phyloP scores from a whole-genome alignment of 1,284 basidiomycete species.

The Cryptococcus depauperatus region DNA sequence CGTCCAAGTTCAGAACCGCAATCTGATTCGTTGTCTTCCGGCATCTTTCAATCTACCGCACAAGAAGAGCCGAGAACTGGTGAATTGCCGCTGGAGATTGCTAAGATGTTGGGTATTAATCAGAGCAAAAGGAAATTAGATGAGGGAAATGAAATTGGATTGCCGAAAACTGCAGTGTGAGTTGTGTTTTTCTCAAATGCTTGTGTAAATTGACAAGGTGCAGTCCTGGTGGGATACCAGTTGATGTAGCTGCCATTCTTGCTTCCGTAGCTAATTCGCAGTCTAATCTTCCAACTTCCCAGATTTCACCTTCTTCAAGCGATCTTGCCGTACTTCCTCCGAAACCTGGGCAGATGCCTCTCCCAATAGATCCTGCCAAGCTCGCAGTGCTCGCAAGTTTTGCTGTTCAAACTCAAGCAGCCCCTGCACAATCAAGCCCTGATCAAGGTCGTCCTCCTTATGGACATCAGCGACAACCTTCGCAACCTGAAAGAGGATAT shows the following conservation, averaged over 20 bases:
- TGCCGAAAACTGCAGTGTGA: no score
- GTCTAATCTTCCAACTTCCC: not conserved
- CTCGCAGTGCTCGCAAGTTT: not conserved
- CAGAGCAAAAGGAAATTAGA: no score
- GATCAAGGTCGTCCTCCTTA: no score
- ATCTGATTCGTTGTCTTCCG: no score
- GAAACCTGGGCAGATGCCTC: not conserved
- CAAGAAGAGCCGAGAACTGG: constrained; percentile 5
- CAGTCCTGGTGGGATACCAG: not conserved
- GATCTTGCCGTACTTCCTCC: not conserved
- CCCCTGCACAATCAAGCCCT: not conserved
- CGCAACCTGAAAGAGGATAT: no score
- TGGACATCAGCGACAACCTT: no score
- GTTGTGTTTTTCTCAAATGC: no score
- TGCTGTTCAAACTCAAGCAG: not conserved
- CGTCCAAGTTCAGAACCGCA: no score
- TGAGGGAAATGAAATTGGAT: no score
- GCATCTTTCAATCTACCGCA: no score
- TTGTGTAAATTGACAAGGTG: not conserved
- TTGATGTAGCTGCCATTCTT: not conserved
- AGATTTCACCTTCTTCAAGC: not conserved
- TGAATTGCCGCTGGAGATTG: constrained; percentile 35
- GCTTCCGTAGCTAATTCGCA: not conserved
- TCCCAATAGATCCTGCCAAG: not conserved
- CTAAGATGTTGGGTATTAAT: constrained; percentile 33